Base-by-base conservation (phyloP, 75 land plant species). In the Selaginella tamariscina region DNA sequence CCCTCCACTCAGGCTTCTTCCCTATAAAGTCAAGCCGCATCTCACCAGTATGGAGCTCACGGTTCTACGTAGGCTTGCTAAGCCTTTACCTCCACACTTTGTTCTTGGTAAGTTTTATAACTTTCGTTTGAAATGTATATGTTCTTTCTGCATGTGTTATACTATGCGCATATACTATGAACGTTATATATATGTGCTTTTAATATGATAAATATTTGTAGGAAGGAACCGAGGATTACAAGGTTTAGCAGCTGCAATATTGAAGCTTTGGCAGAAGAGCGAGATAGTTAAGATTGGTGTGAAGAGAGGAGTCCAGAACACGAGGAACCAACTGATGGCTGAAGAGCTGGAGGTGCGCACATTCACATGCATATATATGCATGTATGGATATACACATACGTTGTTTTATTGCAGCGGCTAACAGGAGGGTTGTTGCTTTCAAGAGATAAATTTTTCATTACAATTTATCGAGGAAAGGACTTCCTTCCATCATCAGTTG, bases 211-310 rank as follows among this genome's bases (percentile, higher is more conserved):
- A 54, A n/a, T 0, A 9, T 68, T 68, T 33, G 23, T 11, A 87
- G 90, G 90, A 65, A 81, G 90, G 71, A 83, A 73, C 57, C 75
- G 81, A 49, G 71, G 80, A 66, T 77, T 79, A 0, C 75, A 87
- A 73, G 86, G 90, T n/a, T 67, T 87, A 33, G 90, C 90, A 65
- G 20, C 24, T 27, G 86, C 90, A 22, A 84, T 84, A 72, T 77
- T 80, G 55, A 84, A 87, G 72, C 73, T 87, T 18, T 87, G 90
- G 90, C 81, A 87, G 67, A 84, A 56, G 65, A 84, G 83, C 74
- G 79, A 80, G 9, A 78, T 87, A 75, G 90, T 78, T 29, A 87
- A 87, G 77, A 82, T 87, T 67, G 86, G 81, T n/a, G 77, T 87
- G 65, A 87, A 87, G 60, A 82, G 83, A 57, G 86, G 83, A 31